Conservation (phyloP, 2,329 filamentous ascomycete genomes). For the Cordyceps cicadae region DNA sequence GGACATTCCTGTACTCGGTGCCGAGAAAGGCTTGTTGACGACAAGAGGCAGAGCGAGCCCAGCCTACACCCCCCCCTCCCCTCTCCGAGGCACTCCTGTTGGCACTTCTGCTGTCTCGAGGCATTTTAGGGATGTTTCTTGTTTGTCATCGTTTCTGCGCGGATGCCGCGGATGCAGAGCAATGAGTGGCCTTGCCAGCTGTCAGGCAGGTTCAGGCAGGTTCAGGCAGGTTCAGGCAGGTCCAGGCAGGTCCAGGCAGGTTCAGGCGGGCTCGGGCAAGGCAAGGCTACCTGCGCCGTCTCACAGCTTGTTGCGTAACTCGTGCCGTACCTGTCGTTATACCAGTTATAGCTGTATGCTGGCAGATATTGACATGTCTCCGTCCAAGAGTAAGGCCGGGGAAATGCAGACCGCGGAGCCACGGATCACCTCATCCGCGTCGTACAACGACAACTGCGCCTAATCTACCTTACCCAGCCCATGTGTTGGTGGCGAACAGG, state of each 20-base stretch:
- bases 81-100: neutral
- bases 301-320: no score
- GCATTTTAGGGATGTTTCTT: neutral
- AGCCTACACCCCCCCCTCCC: no score
- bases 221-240: no score
- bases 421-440: constrained; percentile 6
- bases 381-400: neutral
- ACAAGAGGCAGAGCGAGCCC: neutral
- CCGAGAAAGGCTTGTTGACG: neutral
- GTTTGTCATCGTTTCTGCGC: neutral
- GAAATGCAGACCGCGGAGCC: neutral
- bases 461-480: neutral
- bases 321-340: no score
- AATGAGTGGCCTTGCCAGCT: neutral
- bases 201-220: neutral
- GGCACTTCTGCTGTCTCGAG: neutral
- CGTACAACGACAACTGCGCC: neutral
- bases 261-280: no score
- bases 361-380: no score
- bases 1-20: no score
- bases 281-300: neutral
- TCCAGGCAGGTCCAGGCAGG: no score
- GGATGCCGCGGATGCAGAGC: neutral
- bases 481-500: neutral
- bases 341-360: no score